Conservation (phyloP, 495 filamentous ascomycete genomes). For the Penicillium silybi region DNA sequence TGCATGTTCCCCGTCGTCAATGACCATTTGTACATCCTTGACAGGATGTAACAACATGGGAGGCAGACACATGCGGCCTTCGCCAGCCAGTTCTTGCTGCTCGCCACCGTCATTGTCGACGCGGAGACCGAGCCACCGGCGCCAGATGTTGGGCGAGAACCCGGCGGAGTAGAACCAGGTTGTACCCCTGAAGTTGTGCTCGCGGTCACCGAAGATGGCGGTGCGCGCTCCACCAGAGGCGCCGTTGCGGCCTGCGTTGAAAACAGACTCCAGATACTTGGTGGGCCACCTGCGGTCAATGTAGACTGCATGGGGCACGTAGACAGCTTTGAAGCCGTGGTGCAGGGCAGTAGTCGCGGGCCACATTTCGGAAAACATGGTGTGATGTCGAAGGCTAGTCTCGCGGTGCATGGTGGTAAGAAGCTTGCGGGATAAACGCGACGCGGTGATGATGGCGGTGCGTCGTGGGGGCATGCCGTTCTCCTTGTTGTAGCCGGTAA, state of each 20-base stretch:
- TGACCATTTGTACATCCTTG: constrained; percentile 76
- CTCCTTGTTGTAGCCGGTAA: constrained; percentile 80
- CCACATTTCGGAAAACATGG: constrained; percentile 97
- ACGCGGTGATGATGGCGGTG: constrained; percentile 81
- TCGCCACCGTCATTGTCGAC: constrained; percentile 86
- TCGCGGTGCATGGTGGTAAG: constrained; percentile 87
- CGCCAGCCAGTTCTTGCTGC: constrained; percentile 68
- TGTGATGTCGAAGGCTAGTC: constrained; percentile 73
- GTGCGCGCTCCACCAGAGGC: constrained; percentile 69
- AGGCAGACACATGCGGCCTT: constrained; percentile 90
- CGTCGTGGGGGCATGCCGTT: constrained; percentile 70
- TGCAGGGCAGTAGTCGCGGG: constrained; percentile 80
- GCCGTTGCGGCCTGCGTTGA: constrained; percentile 83
- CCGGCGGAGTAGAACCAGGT: constrained; percentile 96
- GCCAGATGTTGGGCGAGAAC: constrained; percentile 78
- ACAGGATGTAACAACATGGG: constrained; percentile 91
- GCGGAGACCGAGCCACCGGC: constrained; percentile 79
- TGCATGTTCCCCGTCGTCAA: constrained; percentile 48
- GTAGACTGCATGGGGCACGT: constrained; percentile 84
- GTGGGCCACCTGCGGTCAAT: constrained; percentile 88
- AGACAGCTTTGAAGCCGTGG: constrained; percentile 94
- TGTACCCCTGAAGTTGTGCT: constrained; percentile 84
- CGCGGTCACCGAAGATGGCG: constrained; percentile 75
- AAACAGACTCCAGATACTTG: constrained; percentile 70
- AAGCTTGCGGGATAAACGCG: constrained; percentile 76